phyloP scores from a whole-genome alignment of 2,329 filamentous ascomycete species.

The Dryadomyces quercivorus region DNA sequence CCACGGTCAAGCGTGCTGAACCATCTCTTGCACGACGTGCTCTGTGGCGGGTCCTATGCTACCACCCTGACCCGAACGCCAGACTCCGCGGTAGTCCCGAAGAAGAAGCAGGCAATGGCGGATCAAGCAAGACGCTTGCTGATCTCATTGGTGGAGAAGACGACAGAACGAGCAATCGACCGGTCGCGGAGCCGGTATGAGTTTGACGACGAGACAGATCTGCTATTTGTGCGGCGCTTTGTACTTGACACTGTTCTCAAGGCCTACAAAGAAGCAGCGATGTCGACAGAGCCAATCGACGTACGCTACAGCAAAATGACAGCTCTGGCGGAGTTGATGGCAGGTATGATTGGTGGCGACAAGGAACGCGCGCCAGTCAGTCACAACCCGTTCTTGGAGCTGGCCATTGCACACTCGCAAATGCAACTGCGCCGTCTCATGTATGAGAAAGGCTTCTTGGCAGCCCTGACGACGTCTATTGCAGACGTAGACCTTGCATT shows the following conservation, averaged over 20 bases:
- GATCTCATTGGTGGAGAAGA: constrained; percentile 78
- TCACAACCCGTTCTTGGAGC: constrained; percentile 14
- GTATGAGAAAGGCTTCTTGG: constrained; percentile 96
- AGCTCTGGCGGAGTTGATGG: constrained; percentile 81
- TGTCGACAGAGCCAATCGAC: constrained; percentile 69
- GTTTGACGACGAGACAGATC: constrained; percentile 66
- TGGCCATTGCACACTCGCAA: constrained; percentile 44
- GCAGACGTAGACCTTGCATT: constrained; percentile 94
- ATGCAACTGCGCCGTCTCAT: constrained; percentile 84
- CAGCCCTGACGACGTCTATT: constrained; percentile 79
- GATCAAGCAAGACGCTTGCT: constrained; percentile 77
- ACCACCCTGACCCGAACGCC: constrained; percentile 26
- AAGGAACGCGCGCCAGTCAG: constrained; percentile 50
- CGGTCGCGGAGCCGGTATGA: constrained; percentile 45
- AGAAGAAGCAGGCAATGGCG: constrained; percentile 79
- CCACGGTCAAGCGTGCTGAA: constrained; percentile 87
- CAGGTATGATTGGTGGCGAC: constrained; percentile 76
- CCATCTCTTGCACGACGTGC: constrained; percentile 75
- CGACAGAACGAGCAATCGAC: constrained; percentile 59
- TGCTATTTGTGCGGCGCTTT: constrained; percentile 88
- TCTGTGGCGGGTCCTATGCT: constrained; percentile 46
- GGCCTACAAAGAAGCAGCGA: constrained; percentile 78
- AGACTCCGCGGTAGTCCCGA: constrained; percentile 57
- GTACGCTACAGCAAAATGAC: constrained; percentile 80
- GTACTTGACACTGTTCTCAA: constrained; percentile 88